Base-by-base conservation (phyloP, 768 basidiomycete species). In the Amyloporia xantha region DNA sequence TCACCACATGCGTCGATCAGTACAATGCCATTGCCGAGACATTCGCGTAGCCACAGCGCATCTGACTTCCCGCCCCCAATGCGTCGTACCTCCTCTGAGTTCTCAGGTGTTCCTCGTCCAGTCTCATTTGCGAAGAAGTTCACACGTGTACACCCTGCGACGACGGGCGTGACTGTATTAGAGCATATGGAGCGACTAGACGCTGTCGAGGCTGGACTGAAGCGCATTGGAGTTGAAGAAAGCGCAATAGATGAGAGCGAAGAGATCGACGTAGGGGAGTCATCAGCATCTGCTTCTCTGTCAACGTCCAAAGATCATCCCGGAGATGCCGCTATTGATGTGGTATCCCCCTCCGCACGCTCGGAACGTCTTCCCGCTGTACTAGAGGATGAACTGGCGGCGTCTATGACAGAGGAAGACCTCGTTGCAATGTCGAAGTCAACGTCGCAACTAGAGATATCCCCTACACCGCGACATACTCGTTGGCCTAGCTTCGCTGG, bases 171-270 rank as follows among this genome's bases (percentile, higher is more conserved):
- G 21, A 84, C 81, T 9, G 83, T 92, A 41, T 73, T 93, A 30
- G 86, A 89, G 59, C 89, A 91, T 55, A 73, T 93, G 55, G 91
- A 93, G 60, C 80, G 86, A 40, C 66, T 93, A 40, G 91, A 93
- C 61, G 84, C 79, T 13, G 86, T 87, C 15, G 87, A 91, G 55
- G 85, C 86, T 6, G 81, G 86, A 54, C 63, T 90, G 51, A 82
- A 87, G 59, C 72, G 86, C 41, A 74, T 90, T n/a, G 82, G 81
- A 10, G 72, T 75, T 25, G 79, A 81, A 39, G 75, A 79, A 26
- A 75, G 68, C 3, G 64, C 70, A 25, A 75, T 75, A 21, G 70
- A 66, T 24, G 74, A 73, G 21, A 77, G 74, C 53, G 79, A 80
- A 47, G 75, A 75, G 49, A 76, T 79, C 5, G 88, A 89, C 54